Evolutionary conservation across 768 basidiomycete genomes (phyloP).

Genomic region (Russula foetens): DNA sequence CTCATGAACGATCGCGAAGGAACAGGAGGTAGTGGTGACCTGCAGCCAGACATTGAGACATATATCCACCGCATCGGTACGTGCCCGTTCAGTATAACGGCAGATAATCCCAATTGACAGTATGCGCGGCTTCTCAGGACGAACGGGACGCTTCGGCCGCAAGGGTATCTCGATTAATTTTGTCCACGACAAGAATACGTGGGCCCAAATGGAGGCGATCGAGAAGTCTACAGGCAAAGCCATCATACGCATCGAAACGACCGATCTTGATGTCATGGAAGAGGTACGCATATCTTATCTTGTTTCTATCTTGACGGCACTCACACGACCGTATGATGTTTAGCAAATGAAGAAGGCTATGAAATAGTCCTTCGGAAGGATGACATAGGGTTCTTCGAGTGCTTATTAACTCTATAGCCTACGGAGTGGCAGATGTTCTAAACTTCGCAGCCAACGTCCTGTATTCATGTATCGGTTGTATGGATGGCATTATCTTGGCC

Average conservation of each 20-base stretch:
- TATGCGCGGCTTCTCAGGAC: constrained; percentile 44
- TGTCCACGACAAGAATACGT: constrained; percentile 84
- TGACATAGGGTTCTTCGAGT: not conserved
- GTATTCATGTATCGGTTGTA: not conserved
- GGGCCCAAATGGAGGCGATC: constrained; percentile 85
- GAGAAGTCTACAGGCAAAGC: constrained; percentile 67
- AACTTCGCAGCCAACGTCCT: constrained; percentile 21
- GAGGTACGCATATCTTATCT: constrained; percentile 41
- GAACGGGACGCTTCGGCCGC: constrained; percentile 96
- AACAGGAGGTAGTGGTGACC: constrained; percentile 38
- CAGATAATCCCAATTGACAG: not conserved
- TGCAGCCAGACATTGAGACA: constrained; percentile 84
- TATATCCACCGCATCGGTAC: constrained; percentile 96
- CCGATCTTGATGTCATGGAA: constrained; percentile 92
- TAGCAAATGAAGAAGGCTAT: constrained; percentile 79
- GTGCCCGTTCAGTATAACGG: constrained; percentile 23
- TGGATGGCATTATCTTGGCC: not conserved
- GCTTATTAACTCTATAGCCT: not conserved
- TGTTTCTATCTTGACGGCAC: not conserved
- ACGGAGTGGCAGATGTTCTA: constrained; percentile 1
- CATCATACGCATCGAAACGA: constrained; percentile 82
- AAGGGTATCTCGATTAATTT: constrained; percentile 98
- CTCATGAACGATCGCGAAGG: constrained; percentile 63
- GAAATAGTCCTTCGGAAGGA: constrained; percentile 35
- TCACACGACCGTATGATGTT: not conserved